phyloP scores from a whole-genome alignment of 2,329 filamentous ascomycete species.

The Macrophomina pseudophaseolina region DNA sequence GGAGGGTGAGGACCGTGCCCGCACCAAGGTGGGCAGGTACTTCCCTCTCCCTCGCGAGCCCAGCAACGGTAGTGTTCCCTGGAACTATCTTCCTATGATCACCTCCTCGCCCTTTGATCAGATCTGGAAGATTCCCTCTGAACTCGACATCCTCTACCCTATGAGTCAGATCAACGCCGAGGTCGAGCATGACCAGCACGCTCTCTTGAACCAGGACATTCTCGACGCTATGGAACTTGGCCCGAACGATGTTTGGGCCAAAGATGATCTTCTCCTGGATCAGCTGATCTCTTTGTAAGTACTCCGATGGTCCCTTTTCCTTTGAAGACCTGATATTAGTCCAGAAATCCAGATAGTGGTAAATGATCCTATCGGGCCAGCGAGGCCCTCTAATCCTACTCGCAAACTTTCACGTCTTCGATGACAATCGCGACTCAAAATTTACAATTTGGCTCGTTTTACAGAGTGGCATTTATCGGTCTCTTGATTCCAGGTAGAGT shows the following conservation, averaged over 20 bases:
- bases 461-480: background rate
- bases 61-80: slow-evolving; percentile 47
- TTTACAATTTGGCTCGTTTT: background rate
- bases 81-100: slow-evolving; percentile 48
- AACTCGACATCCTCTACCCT: slow-evolving; percentile 45
- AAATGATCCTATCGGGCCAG: background rate
- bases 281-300: background rate
- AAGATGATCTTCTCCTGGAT: slow-evolving; percentile 4
- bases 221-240: slow-evolving; percentile 28
- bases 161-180: slow-evolving; percentile 38
- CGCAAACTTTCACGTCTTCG: background rate
- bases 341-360: background rate
- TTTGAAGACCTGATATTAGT: background rate
- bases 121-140: slow-evolving; percentile 41
- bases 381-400: background rate
- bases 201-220: slow-evolving; percentile 27
- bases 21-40: slow-evolving; percentile 50
- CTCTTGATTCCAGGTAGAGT: background rate
- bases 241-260: slow-evolving; percentile 11
- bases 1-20: slow-evolving; percentile 54
- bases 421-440: background rate
- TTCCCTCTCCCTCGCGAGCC: slow-evolving; percentile 50
- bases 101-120: slow-evolving; percentile 48
- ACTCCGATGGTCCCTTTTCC: background rate
- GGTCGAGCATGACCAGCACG: slow-evolving; percentile 24